Conservation (phyloP, 306 rosid genomes). For the Vicia faba region DNA sequence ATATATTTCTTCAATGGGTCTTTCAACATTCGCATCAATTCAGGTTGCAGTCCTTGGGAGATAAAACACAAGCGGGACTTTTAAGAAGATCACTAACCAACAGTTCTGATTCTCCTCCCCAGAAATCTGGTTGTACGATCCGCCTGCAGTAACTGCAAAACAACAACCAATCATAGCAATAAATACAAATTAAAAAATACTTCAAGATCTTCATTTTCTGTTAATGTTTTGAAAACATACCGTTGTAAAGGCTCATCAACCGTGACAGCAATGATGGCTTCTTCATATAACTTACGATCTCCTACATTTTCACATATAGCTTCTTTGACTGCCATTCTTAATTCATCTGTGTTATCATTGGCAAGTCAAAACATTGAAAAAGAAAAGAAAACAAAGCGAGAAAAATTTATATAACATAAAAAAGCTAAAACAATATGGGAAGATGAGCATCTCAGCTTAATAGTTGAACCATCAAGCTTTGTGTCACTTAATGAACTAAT, state of each 20-base stretch:
- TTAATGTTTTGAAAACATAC: slow-evolving; percentile 45
- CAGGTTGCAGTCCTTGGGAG: neutral
- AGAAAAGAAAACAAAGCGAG: too few relatives aligned
- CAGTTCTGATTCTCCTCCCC: slow-evolving; percentile 98
- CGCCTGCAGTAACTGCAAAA: slow-evolving; percentile 82
- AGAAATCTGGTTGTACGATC: slow-evolving; percentile 76
- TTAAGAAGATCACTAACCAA: slow-evolving; percentile 61
- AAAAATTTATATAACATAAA: too few relatives aligned
- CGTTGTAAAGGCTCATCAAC: slow-evolving; percentile 82
- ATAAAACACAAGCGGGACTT: slow-evolving; percentile 10
- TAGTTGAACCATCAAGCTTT: slow-evolving; percentile 22
- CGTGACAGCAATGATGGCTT: slow-evolving; percentile 81
- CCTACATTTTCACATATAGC: slow-evolving; percentile 65
- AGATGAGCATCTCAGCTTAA: slow-evolving; percentile 20
- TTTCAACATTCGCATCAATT: slow-evolving; percentile 9
- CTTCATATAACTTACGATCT: slow-evolving; percentile 70
- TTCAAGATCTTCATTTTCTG: slow-evolving; percentile 28
- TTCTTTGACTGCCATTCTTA: slow-evolving; percentile 92
- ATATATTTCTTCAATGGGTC: neutral
- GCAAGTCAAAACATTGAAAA: slow-evolving; percentile 24
- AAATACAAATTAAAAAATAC: neutral
- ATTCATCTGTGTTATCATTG: slow-evolving; percentile 61
- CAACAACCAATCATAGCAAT: slow-evolving; percentile 18
- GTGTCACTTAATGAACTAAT: slow-evolving; percentile 14
- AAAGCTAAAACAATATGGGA: neutral